Evolutionary conservation across 768 basidiomycete species (phyloP).

Genomic region (Mycena galopus): DNA sequence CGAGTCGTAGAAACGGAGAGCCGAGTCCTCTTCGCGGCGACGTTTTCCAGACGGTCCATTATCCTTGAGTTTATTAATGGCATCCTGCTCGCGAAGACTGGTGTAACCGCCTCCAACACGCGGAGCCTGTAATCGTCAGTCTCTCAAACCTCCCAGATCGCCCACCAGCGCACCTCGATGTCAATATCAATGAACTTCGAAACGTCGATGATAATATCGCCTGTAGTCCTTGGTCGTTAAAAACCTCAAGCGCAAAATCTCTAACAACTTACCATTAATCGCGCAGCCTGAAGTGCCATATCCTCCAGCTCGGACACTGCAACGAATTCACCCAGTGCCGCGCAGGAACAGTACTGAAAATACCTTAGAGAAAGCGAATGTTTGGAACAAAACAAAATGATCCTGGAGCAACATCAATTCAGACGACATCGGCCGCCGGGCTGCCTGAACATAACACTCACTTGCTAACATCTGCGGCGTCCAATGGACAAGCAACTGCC

Average conservation of each 20-base stretch:
- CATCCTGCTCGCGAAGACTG: constrained; percentile 68
- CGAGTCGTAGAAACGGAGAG: constrained; percentile 63
- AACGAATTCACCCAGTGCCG: background rate
- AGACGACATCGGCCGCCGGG: background rate
- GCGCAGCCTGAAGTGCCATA: constrained; percentile 94
- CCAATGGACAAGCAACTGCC: constrained; percentile 79
- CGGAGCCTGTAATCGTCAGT: constrained; percentile 50
- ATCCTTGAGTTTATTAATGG: constrained; percentile 46
- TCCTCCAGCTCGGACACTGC: constrained; percentile 83
- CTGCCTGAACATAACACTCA: constrained; percentile 51
- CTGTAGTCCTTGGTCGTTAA: background rate
- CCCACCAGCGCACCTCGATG: constrained; percentile 58
- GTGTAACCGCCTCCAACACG: constrained; percentile 66
- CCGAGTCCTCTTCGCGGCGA: constrained; percentile 67
- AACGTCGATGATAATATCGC: constrained; percentile 89
- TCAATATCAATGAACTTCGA: constrained; percentile 75
- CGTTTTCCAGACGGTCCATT: constrained; percentile 57
- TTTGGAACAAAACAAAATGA: constrained; percentile 80
- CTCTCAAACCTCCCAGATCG: background rate
- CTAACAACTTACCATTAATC: constrained; percentile 83
- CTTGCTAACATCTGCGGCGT: constrained; percentile 87
- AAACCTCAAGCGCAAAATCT: constrained; percentile 57
- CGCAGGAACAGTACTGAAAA: background rate
- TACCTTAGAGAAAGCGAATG: constrained; percentile 69
- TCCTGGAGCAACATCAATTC: constrained; percentile 51